Evolutionary conservation across 1,284 basidiomycete genomes (phyloP).

Genomic region (Malassezia brasiliensis): DNA sequence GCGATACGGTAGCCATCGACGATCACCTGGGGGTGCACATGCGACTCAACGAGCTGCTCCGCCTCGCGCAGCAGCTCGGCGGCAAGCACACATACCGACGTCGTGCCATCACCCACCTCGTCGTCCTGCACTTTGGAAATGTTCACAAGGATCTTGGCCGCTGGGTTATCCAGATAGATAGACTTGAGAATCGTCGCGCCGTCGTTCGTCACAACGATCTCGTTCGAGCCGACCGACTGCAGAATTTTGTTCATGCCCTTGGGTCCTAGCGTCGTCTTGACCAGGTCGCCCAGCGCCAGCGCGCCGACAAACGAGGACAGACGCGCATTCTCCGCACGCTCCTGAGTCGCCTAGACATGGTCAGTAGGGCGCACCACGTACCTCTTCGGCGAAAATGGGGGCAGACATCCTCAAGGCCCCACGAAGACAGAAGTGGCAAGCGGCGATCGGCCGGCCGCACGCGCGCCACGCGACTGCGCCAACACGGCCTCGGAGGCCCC

Average conservation of each 20-base stretch:
- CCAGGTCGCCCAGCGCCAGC: constrained; percentile 88
- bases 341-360: constrained; percentile 69
- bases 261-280: constrained; percentile 94
- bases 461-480: not conserved
- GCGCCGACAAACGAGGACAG: constrained; percentile 96
- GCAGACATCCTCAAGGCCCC: constrained; percentile 31
- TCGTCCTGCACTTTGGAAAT: constrained; percentile 99
- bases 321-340: constrained; percentile 94
- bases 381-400: constrained; percentile 44
- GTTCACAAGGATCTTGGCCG: constrained; percentile 97
- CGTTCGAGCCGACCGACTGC: constrained; percentile 79
- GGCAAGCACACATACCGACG: constrained; percentile 83
- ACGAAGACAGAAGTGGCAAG: not conserved
- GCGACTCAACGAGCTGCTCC: constrained; percentile 77
- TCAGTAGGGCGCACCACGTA: constrained; percentile 15
- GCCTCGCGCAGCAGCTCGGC: constrained; percentile 87
- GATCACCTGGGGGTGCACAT: constrained; percentile 98
- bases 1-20: constrained; percentile 96
- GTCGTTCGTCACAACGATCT: constrained; percentile 96
- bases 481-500: not conserved
- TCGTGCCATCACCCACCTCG: constrained; percentile 96
- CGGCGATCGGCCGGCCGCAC: not conserved
- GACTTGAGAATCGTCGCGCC: constrained; percentile 96
- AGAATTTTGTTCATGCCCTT: constrained; percentile 94
- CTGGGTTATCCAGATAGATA: constrained; percentile 94